Conservation (phyloP, 202 grass and related monocot species). For the Schoenoplectus tabernaemontani region DNA sequence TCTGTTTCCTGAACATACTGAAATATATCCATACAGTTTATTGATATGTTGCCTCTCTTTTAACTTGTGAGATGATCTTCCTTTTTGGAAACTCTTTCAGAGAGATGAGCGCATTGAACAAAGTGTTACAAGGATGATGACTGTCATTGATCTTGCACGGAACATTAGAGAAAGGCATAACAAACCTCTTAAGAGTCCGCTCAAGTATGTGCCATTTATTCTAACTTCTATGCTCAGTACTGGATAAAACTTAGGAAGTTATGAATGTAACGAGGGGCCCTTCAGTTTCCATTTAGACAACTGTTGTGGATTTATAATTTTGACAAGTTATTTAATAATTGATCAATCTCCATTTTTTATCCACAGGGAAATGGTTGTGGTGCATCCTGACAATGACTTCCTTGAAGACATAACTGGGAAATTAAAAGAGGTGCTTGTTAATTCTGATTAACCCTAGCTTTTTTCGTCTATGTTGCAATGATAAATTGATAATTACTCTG, state of each 20-base stretch:
- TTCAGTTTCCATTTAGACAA: not conserved
- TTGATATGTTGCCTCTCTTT: not conserved
- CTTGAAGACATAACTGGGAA: conserved; percentile 95
- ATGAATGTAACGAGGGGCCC: not conserved
- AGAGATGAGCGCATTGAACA: conserved; percentile 96
- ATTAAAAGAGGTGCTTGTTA: conserved; percentile 61
- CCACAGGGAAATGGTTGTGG: conserved; percentile 88
- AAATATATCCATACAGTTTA: not conserved
- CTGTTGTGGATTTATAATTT: not conserved
- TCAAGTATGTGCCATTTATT: conserved; percentile 54
- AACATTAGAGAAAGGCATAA: conserved; percentile 89
- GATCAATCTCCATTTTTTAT: conserved; percentile 21
- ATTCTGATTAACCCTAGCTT: not conserved
- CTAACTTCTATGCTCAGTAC: not conserved
- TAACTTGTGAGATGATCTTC: not conserved
- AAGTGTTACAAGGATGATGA: conserved; percentile 97
- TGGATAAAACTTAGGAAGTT: not conserved
- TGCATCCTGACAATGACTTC: conserved; percentile 87
- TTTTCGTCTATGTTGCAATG: not conserved
- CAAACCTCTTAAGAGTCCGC: conserved; percentile 93
- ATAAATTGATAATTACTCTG: conserved; percentile 24
- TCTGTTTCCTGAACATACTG: not conserved
- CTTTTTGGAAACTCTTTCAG: conserved; percentile 34
- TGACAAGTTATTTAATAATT: not conserved
- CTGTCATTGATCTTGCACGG: conserved; percentile 92